Evolutionary conservation across 192 early-diverging fungal species (phyloP), one percentile per base, ranked within the genome.

Genomic region (Rhizophagus prolifer): DNA sequence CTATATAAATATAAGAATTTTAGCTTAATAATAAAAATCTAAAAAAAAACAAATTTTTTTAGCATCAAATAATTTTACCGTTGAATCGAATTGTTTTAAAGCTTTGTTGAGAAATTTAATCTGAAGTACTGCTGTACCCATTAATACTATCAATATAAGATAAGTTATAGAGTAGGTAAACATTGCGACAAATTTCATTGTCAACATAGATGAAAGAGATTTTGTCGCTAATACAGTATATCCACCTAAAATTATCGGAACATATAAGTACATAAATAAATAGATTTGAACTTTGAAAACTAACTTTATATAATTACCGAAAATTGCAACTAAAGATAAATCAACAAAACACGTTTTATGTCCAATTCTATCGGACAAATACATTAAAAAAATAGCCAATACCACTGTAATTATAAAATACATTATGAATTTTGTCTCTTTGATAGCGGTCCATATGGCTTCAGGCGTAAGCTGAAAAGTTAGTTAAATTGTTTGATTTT

Each of bases 201-300:
- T 91, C 23, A 93, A 77, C 41, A 93, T 76, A 16, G 90, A 91
- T 9, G 90, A 90, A 6, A 93, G 79, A 23, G 87, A 88, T 76
- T 93, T 93, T 26, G 90, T 92, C 25, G 89, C 81, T 46, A 93
- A 66, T 3, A 93, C 92, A 28, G 91, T 92, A 79, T 90, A 92
- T 74, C 90, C 91, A 64, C 92, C 90, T 90, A 79, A 23, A 58
- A 46, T 31, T 12, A 31, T 72, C 38, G 46, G 30, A 62, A 23
- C 16, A 21, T 50, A 21, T 54, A 21, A 7, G 16, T 21, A 54
- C 7, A 7, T 8, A 38, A 38, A 38, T 0, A 19, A 21, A 54
- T n/a, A 21, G 5, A 7, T 13, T 21, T 54, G 50, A 16, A 2
- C 50, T 6, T 21, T 21, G 16, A 54, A 44, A 4, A 10, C 41